phyloP scores from a whole-genome alignment of 345 rosid species.

The Moricandia moricandioides region DNA sequence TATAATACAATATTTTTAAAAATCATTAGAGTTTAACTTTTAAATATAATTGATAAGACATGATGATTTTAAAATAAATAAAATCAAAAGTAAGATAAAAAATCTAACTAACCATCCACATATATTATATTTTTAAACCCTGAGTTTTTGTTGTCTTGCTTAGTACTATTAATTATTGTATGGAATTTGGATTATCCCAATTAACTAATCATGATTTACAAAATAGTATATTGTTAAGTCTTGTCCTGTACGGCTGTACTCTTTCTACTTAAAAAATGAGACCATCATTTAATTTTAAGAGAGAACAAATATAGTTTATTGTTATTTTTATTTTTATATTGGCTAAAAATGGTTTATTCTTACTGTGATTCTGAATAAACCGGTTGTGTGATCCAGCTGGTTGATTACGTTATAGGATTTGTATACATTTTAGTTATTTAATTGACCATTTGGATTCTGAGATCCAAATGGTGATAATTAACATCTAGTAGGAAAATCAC shows the following conservation, averaged over 20 bases:
- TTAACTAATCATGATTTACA: constrained; percentile 26
- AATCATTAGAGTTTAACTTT: neutral
- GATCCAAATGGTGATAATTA: constrained; percentile 20
- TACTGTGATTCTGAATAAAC: neutral
- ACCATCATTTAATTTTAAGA: neutral
- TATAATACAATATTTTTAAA: neutral
- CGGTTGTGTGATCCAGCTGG: constrained; percentile 7
- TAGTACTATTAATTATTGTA: constrained; percentile 6
- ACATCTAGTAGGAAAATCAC: constrained; percentile 18
- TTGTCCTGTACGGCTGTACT: constrained; percentile 1
- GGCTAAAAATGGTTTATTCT: neutral
- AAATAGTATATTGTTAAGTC: neutral
- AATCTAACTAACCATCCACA: neutral
- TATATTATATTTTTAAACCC: neutral
- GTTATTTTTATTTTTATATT: neutral
- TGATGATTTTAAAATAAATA: neutral
- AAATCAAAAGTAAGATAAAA: neutral
- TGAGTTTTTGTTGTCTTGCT: neutral
- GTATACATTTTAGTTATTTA: neutral
- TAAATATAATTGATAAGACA: neutral
- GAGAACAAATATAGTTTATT: neutral
- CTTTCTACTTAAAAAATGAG: neutral
- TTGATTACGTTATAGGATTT: constrained; percentile 21
- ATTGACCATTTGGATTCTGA: constrained; percentile 8
- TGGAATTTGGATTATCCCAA: neutral